Evolutionary conservation across 768 basidiomycete genomes (phyloP).

Genomic region (Symmetrospora coprosmae): DNA sequence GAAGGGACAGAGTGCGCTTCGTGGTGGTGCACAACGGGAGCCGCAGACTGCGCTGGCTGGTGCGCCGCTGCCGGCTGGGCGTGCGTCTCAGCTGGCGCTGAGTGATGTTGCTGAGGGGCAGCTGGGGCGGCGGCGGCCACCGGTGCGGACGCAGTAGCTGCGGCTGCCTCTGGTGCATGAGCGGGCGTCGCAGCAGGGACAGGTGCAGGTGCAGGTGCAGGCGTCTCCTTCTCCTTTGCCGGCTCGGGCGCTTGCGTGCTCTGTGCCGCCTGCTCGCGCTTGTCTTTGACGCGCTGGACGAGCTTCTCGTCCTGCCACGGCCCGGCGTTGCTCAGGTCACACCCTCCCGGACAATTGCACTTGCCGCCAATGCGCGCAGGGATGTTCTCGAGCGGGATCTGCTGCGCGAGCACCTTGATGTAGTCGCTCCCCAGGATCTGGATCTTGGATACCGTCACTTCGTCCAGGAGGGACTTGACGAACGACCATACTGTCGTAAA

Average conservation of each 20-base stretch:
- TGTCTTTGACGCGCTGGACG: not conserved
- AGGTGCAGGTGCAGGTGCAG: not conserved
- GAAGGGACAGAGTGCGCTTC: not conserved
- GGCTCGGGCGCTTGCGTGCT: not conserved
- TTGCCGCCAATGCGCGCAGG: slow-evolving; percentile 66
- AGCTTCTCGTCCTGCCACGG: slow-evolving; percentile 17
- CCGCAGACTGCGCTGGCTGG: not conserved
- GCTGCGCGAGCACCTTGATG: slow-evolving; percentile 58
- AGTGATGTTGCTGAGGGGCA: not conserved
- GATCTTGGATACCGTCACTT: slow-evolving; percentile 89
- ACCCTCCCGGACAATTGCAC: slow-evolving; percentile 65
- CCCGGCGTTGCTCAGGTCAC: slow-evolving; percentile 74
- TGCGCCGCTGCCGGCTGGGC: not conserved
- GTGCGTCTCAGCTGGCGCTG: not conserved
- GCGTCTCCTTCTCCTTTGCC: not conserved
- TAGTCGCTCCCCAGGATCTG: slow-evolving; percentile 67
- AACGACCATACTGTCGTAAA: slow-evolving; percentile 77
- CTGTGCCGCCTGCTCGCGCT: not conserved
- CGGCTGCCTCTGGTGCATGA: not conserved
- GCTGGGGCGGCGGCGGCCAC: no score
- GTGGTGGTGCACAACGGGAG: not conserved
- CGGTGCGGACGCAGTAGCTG: not conserved
- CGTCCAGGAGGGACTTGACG: slow-evolving; percentile 87
- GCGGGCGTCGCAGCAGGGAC: not conserved
- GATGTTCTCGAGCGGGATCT: slow-evolving; percentile 71